Evolutionary conservation across 192 early-diverging fungal genomes (phyloP).

Genomic region (Coemansia sp.): DNA sequence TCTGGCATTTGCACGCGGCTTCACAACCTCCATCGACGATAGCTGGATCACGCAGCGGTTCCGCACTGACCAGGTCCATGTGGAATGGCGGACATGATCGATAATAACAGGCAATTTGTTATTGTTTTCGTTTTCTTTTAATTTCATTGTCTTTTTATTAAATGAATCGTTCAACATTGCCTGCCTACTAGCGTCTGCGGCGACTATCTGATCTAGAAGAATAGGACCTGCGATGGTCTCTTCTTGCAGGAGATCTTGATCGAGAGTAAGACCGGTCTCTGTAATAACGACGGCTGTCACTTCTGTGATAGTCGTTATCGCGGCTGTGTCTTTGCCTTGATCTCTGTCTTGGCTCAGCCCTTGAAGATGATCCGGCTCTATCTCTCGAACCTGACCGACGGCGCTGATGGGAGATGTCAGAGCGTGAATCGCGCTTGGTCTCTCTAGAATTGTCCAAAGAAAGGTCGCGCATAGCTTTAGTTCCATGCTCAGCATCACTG

Average conservation of each 20-base stretch:
- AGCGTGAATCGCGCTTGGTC: background rate
- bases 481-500: slow-evolving; percentile 5
- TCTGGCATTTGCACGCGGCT: slow-evolving; percentile 79
- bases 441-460: slow-evolving; percentile 8
- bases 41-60: slow-evolving; percentile 94
- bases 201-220: slow-evolving; percentile 17
- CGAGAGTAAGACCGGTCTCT: slow-evolving; percentile 15
- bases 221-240: slow-evolving; percentile 16
- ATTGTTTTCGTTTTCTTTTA: too few relatives aligned
- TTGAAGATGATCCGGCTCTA: background rate
- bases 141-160: background rate
- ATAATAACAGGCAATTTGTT: background rate
- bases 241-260: slow-evolving; percentile 25
- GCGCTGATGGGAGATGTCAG: background rate
- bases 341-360: background rate
- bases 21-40: slow-evolving; percentile 78
- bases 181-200: slow-evolving; percentile 2
- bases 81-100: slow-evolving; percentile 71
- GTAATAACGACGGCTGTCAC: background rate
- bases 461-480: slow-evolving; percentile 18
- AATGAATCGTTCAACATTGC: background rate
- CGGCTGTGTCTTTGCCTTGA: slow-evolving; percentile 6
- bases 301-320: background rate
- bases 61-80: slow-evolving; percentile 83
- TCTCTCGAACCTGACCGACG: background rate